Evolutionary conservation across 2,329 filamentous ascomycete species (phyloP).

Genomic region (Aspergillus sp.): DNA sequence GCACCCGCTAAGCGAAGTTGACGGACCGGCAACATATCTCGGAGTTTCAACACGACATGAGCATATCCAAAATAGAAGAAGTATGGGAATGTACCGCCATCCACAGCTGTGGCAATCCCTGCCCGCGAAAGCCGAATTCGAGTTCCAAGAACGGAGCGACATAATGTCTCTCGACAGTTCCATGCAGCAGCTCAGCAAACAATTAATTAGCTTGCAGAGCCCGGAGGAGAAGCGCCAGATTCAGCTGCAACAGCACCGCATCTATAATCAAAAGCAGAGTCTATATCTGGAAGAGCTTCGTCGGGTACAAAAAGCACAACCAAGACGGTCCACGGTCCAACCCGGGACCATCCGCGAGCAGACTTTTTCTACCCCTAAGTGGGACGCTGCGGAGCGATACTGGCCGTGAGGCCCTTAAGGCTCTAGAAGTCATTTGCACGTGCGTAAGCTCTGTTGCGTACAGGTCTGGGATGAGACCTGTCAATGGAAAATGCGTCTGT

Average conservation of each 20-base stretch:
- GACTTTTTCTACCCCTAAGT: constrained; percentile 8
- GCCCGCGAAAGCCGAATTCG: constrained; percentile 14
- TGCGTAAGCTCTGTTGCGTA: background rate
- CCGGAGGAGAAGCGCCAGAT: constrained; percentile 6
- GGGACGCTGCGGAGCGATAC: constrained; percentile 6
- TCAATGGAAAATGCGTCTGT: background rate
- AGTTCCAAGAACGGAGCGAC: constrained; percentile 14
- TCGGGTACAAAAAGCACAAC: constrained; percentile 4
- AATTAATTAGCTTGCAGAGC: background rate
- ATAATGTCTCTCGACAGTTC: constrained; percentile 7
- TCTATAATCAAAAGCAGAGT: constrained; percentile 9
- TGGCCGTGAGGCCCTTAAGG: constrained; percentile 2
- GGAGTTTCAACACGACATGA: constrained; percentile 11
- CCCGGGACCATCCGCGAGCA: constrained; percentile 1
- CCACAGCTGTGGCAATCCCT: constrained; percentile 13
- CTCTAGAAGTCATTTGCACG: background rate
- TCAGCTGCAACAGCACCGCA: constrained; percentile 4
- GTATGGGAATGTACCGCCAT: constrained; percentile 16
- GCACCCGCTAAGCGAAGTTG: constrained; percentile 13
- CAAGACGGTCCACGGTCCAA: constrained; percentile 1
- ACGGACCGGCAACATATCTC: constrained; percentile 15
- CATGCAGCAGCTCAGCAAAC: constrained; percentile 6
- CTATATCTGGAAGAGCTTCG: constrained; percentile 10
- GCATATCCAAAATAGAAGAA: constrained; percentile 18
- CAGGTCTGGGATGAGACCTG: constrained; percentile 1